Percentiles rank a stretch among this genome's conserved stretches.
Conservation (phyloP, 2,329 filamentous ascomycete species). For the Thielaviopsis ethacetica region DNA sequence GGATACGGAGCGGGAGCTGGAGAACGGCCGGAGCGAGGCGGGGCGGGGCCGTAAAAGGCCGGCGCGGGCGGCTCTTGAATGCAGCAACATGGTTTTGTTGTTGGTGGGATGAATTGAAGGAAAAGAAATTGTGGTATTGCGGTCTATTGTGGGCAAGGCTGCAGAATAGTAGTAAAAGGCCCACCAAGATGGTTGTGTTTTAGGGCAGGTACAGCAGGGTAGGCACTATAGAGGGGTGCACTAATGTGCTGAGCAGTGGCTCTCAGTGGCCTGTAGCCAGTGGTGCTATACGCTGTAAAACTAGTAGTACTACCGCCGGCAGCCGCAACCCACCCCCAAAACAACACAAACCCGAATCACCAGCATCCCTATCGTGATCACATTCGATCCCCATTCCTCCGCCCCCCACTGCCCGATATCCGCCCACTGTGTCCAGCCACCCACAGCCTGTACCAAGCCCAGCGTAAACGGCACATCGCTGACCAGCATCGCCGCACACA, state of each 20-base stretch:
- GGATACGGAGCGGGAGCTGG: neutral
- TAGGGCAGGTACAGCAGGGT: neutral
- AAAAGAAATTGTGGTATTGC: neutral
- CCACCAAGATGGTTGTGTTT: no score
- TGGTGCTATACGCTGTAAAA: no score
- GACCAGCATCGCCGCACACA: slow-evolving; percentile 8
- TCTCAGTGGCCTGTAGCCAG: no score
- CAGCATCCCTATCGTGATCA: slow-evolving; percentile 5
- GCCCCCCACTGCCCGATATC: slow-evolving; percentile 2
- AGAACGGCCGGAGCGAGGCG: neutral
- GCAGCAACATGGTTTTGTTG: neutral
- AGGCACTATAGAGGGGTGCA: neutral
- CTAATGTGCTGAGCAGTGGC: no score
- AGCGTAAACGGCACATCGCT: slow-evolving; percentile 7
- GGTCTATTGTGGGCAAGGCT: neutral
- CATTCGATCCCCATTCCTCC: slow-evolving; percentile 2
- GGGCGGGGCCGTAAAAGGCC: neutral
- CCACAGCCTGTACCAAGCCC: slow-evolving; percentile 7
- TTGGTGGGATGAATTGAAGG: neutral
- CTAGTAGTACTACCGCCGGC: no score
- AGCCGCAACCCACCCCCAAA: neutral
- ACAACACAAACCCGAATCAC: slow-evolving; percentile 5
- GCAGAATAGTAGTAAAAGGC: no score
- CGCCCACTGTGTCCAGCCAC: slow-evolving; percentile 4
- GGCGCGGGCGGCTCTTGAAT: neutral